phyloP scores from a whole-genome alignment of 345 rosid genomes.

The Melaleuca quinquenervia region DNA sequence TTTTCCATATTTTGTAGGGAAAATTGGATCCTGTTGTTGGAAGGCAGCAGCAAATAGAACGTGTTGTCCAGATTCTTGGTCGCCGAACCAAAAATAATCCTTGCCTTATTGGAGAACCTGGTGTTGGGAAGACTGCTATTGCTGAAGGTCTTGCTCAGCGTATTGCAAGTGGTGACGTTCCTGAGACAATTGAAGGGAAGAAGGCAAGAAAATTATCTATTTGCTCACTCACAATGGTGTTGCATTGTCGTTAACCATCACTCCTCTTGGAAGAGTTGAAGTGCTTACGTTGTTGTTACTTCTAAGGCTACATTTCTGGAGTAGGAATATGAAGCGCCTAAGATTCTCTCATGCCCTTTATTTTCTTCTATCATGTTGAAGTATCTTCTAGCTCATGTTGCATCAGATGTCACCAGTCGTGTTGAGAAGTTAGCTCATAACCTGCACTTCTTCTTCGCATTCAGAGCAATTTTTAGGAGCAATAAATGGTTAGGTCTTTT shows the following conservation, averaged over 20 bases:
- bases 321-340: neutral
- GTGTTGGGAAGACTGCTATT: constrained; percentile 99
- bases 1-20: constrained; percentile 40
- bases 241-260: neutral
- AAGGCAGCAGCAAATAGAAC: constrained; percentile 91
- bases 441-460: neutral
- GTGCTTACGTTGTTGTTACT: neutral
- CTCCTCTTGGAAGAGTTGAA: neutral
- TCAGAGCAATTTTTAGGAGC: neutral
- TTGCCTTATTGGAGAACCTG: constrained; percentile 99
- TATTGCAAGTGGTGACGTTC: constrained; percentile 89
- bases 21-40: constrained; percentile 99
- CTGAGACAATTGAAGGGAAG: constrained; percentile 95
- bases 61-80: constrained; percentile 93
- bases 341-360: neutral
- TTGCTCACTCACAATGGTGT: neutral
- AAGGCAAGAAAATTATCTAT: constrained; percentile 32
- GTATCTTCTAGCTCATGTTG: neutral
- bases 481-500: neutral
- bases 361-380: neutral
- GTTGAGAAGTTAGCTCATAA: neutral
- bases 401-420: neutral
- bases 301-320: neutral
- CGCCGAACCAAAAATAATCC: constrained; percentile 97
- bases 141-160: constrained; percentile 99